A percentile compares a stretch with the other conserved stretches of the same genome.
phyloP scores from a whole-genome alignment of 192 early-diverging fungal species.

The Chytriomyces sp. region DNA sequence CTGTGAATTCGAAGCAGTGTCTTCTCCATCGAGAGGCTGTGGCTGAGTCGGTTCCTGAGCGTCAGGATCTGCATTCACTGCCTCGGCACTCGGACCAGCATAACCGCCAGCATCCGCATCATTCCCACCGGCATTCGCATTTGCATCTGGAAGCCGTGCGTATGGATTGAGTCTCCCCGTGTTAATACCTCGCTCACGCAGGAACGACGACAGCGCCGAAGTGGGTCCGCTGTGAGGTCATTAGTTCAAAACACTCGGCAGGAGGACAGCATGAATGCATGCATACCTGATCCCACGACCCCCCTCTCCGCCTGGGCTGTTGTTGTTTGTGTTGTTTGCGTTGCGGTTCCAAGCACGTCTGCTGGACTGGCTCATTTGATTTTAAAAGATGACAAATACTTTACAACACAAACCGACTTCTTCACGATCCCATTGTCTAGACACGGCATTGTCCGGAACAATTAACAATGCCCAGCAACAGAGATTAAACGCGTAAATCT shows the following conservation, averaged over 20 bases:
- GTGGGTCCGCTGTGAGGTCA: constrained; percentile 15
- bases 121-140: neutral
- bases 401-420: too few species aligned
- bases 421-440: neutral
- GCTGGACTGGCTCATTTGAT: constrained; percentile 19
- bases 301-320: neutral
- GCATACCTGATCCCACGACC: neutral
- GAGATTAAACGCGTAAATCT: too few species aligned
- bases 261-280: neutral
- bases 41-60: neutral
- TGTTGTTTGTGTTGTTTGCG: neutral
- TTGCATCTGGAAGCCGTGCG: constrained; percentile 15
- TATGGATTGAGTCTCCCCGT: constrained; percentile 33
- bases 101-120: neutral
- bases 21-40: neutral
- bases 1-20: neutral
- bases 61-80: neutral
- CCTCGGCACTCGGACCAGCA: neutral
- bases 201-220: constrained; percentile 32
- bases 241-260: neutral
- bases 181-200: constrained; percentile 35
- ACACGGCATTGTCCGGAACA: too few species aligned
- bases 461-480: too few species aligned
- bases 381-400: too few species aligned
- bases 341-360: constrained; percentile 20